phyloP scores from a whole-genome alignment of 2,329 filamentous ascomycete genomes.

The Ophiostoma sp. region DNA sequence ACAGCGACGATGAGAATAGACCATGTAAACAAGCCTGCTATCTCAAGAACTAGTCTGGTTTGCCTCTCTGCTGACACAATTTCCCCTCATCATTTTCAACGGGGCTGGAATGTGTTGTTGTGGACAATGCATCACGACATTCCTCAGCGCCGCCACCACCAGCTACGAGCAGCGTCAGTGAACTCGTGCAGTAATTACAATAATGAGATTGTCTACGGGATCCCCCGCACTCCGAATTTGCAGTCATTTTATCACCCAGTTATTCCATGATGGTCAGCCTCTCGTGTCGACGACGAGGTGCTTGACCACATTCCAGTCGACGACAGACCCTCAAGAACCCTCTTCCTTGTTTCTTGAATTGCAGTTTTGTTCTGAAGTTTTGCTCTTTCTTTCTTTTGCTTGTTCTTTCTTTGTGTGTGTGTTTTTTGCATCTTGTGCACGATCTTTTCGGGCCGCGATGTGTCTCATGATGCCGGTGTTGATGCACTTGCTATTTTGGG shows the following conservation, averaged over 20 bases:
- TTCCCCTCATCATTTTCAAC: neutral
- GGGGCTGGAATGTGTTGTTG: slow-evolving; percentile 32
- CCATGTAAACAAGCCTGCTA: slow-evolving; percentile 5
- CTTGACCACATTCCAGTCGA: slow-evolving; percentile 4
- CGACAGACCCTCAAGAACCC: neutral
- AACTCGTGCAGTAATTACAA: neutral
- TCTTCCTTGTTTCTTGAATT: neutral
- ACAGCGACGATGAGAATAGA: neutral
- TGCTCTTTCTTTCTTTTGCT: neutral
- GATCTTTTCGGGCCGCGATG: neutral
- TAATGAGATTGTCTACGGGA: neutral
- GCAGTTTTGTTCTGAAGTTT: neutral
- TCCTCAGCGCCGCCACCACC: slow-evolving; percentile 11
- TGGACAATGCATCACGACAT: slow-evolving; percentile 26
- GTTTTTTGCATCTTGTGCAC: neutral
- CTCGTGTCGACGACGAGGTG: neutral
- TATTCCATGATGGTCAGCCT: neutral
- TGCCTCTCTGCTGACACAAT: neutral
- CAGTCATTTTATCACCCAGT: neutral
- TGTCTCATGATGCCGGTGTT: neutral
- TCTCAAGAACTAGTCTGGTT: neutral
- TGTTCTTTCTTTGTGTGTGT: neutral
- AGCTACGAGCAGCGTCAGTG: neutral
- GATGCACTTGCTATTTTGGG: neutral
- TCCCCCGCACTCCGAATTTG: neutral